Conservation (phyloP, 768 basidiomycete species). For the Leccinum disarticulatum region DNA sequence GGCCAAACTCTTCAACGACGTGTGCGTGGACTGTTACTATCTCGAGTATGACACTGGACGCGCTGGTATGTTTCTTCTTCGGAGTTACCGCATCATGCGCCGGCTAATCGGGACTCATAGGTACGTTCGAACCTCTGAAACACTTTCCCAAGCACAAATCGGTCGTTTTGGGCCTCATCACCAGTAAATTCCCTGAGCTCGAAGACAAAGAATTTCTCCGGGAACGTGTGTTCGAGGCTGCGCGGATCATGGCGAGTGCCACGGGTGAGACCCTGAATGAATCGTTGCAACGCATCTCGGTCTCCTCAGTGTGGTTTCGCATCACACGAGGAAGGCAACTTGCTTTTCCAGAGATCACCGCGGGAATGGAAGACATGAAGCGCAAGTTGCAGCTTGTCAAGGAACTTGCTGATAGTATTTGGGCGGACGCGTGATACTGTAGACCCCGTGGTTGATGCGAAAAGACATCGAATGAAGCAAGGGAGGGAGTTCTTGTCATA, state of each 20-base stretch:
- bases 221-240: neutral
- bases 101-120: constrained; percentile 3
- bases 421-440: neutral
- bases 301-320: neutral
- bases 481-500: neutral
- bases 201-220: constrained; percentile 35
- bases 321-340: neutral
- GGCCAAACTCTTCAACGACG: constrained; percentile 42
- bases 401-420: neutral
- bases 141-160: constrained; percentile 37
- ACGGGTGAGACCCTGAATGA: neutral
- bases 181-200: constrained; percentile 43
- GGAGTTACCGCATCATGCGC: neutral
- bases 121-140: constrained; percentile 35
- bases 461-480: neutral
- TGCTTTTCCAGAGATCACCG: no score
- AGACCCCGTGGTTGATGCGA: neutral
- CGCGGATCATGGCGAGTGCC: neutral
- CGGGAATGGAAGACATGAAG: neutral
- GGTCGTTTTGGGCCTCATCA: constrained; percentile 44
- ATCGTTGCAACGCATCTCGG: neutral
- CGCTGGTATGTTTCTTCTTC: constrained; percentile 33
- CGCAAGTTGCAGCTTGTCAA: neutral
- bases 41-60: constrained; percentile 50
- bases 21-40: constrained; percentile 45